Evolutionary conservation across 352 stramenopile genomes (phyloP), one percentile per base, ranked within the genome.

Genomic region (Globisporangium middletonii): DNA sequence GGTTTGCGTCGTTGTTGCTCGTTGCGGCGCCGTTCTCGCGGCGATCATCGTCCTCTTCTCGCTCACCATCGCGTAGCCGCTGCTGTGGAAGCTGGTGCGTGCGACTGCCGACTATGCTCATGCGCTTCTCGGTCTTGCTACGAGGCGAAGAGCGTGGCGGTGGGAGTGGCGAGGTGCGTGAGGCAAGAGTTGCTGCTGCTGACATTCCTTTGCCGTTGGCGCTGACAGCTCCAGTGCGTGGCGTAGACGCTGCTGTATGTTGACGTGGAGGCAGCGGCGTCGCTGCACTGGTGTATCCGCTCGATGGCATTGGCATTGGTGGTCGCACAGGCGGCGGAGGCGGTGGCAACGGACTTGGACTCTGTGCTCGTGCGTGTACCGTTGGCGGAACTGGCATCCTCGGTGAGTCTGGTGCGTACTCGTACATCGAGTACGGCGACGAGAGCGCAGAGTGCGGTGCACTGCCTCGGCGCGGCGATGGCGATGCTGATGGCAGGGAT

Each of bases 401-500:
- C 8, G 13, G 9, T 18, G 27, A 27, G 1, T 59, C 49, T 0
- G 60, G 55, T 6, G 26, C 23, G 19, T 54, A 54, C 49, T 66
- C 60, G 55, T 50, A 66, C 11, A 33, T 42, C 3, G 48, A 66
- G 15, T 41, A 38, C 12, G 55, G 55, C 4, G 48, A 55, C 11
- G 48, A 48, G 23, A 62, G 30, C 7, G 47, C 23, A 18, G 54
- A 63, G 7, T 18, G 44, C 23, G 43, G 38, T 13, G 35, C 43
- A 3, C 47, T 62, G 33, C 43, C 48, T n/a, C 41, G 41, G 33
- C 33, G 33, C 30, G 44, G 11, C 27, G 35, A 60, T 18, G 35
- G 8, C 44, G 30, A 62, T 26, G 63, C 23, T 23, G 23, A 57
- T 28, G 63, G 59, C 55, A 52, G 27, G 13, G 47, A 52, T 26